A percentile compares a stretch with the other conserved stretches of the same genome.
phyloP scores from a whole-genome alignment of 1,284 basidiomycete species.

The Fomitopsis betulina region DNA sequence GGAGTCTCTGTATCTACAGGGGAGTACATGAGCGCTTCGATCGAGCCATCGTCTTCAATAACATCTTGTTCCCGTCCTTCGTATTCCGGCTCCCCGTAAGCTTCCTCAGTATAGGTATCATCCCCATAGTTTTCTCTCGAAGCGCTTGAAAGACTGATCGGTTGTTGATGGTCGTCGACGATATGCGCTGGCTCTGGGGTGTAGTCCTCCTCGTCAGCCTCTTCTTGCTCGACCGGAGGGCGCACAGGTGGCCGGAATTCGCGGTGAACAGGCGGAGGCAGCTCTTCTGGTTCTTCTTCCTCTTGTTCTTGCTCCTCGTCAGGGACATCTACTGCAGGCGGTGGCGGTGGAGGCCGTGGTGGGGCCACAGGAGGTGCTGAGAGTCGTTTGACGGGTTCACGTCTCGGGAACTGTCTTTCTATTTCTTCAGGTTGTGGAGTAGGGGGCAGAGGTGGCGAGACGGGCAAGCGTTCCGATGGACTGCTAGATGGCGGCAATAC shows the following conservation, averaged over 20 bases:
- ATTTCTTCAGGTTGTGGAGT: neutral
- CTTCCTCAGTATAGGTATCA: slow-evolving; percentile 6
- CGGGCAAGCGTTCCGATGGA: neutral
- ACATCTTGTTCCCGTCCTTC: neutral
- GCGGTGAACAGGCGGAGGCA: slow-evolving; percentile 3
- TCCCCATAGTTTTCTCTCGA: slow-evolving; percentile 11
- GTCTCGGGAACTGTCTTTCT: neutral
- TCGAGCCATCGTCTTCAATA: neutral
- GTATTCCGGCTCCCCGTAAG: neutral
- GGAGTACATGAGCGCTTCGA: neutral
- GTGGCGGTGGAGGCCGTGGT: neutral
- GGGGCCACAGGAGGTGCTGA: neutral
- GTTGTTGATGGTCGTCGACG: slow-evolving; percentile 10
- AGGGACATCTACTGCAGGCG: neutral
- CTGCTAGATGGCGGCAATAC: slow-evolving; percentile 8
- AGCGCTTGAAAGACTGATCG: neutral
- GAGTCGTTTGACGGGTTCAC: neutral
- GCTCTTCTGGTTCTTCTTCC: neutral
- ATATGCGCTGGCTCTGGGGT: slow-evolving; percentile 1
- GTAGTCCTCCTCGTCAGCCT: neutral
- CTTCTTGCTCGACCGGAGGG: neutral
- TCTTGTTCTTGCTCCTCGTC: neutral
- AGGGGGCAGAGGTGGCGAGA: neutral
- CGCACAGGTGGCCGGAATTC: neutral
- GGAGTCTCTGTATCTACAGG: neutral